phyloP scores from a whole-genome alignment of 1,139 yeast species.

The Saccharomycopsis hybrid region DNA sequence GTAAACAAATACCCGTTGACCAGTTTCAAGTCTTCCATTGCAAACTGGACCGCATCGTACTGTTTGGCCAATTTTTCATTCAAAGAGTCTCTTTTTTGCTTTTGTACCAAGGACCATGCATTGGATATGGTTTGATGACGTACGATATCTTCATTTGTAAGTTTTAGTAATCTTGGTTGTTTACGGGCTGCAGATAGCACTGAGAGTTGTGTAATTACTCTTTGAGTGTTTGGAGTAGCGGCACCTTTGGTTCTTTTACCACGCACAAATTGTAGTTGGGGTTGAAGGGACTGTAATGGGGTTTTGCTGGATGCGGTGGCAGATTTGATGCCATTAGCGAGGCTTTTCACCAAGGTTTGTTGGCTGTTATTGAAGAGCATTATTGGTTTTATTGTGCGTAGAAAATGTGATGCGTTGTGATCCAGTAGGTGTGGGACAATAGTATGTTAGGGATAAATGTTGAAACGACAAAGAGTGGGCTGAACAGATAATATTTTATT shows the following conservation, averaged over 20 bases:
- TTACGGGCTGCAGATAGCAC: constrained; percentile 83
- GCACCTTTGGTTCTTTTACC: constrained; percentile 39
- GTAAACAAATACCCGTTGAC: constrained; percentile 32
- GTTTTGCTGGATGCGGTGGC: background rate
- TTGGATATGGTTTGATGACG: constrained; percentile 78
- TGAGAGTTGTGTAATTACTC: constrained; percentile 68
- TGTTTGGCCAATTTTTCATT: constrained; percentile 50
- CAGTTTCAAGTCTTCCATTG: constrained; percentile 64
- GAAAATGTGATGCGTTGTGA: too few species aligned
- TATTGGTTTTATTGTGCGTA: too few species aligned
- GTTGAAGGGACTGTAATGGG: background rate
- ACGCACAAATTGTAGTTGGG: constrained; percentile 28
- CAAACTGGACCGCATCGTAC: constrained; percentile 58
- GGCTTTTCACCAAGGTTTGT: too few species aligned
- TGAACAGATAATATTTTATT: too few species aligned
- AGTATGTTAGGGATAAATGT: too few species aligned
- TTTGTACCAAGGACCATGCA: constrained; percentile 70
- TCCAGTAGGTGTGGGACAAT: too few species aligned
- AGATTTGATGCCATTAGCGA: background rate
- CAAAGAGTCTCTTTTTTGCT: constrained; percentile 41
- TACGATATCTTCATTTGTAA: constrained; percentile 74
- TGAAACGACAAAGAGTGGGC: too few species aligned
- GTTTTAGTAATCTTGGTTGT: constrained; percentile 73
- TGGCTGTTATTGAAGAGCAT: background rate
- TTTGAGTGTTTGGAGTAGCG: constrained; percentile 52